Percentiles rank a stretch among this genome's conserved stretches.
These are phyloP conservation scores for Cytospora mali DNA, from an alignment of 2,329 filamentous ascomycete species.

Conservation along the genomic window DNA sequence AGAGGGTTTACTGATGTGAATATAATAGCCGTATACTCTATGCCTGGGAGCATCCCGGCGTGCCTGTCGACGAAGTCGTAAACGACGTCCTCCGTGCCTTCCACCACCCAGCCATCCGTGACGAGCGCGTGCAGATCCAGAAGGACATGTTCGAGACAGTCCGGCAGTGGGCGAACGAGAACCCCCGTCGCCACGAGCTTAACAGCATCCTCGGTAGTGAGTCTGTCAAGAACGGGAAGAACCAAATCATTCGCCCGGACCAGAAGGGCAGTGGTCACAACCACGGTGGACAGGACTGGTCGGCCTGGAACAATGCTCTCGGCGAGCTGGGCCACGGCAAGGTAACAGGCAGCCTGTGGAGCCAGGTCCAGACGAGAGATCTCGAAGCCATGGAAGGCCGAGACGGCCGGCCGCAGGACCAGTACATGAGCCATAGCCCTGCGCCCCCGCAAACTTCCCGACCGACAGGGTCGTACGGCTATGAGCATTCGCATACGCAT, in stretches of 20 bases:
- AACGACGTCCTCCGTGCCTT: slow-evolving; percentile 81
- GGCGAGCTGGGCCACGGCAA: slow-evolving; percentile 53
- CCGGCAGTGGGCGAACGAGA: slow-evolving; percentile 74
- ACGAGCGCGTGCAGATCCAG: slow-evolving; percentile 78
- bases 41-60: slow-evolving; percentile 86
- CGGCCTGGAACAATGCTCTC: slow-evolving; percentile 42
- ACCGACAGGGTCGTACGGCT: slow-evolving; percentile 25
- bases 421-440: slow-evolving; percentile 31
- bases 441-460: slow-evolving; percentile 30
- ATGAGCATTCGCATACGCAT: slow-evolving; percentile 10
- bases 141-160: slow-evolving; percentile 88
- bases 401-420: slow-evolving; percentile 39
- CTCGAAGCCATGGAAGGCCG: slow-evolving; percentile 56
- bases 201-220: slow-evolving; percentile 79
- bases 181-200: slow-evolving; percentile 67
- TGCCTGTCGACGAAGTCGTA: slow-evolving; percentile 81
- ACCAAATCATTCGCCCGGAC: slow-evolving; percentile 60
- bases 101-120: slow-evolving; percentile 84
- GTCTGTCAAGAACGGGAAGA: slow-evolving; percentile 80
- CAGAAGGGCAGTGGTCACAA: slow-evolving; percentile 38
- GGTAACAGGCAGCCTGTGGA: slow-evolving; percentile 62
- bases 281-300: slow-evolving; percentile 35
- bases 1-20: slow-evolving; percentile 31
- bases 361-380: slow-evolving; percentile 62
- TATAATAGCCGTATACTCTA: slow-evolving; percentile 72